Evolutionary conservation across 192 early-diverging fungal species (phyloP).

Genomic region (Martensiomyces pterosporus): DNA sequence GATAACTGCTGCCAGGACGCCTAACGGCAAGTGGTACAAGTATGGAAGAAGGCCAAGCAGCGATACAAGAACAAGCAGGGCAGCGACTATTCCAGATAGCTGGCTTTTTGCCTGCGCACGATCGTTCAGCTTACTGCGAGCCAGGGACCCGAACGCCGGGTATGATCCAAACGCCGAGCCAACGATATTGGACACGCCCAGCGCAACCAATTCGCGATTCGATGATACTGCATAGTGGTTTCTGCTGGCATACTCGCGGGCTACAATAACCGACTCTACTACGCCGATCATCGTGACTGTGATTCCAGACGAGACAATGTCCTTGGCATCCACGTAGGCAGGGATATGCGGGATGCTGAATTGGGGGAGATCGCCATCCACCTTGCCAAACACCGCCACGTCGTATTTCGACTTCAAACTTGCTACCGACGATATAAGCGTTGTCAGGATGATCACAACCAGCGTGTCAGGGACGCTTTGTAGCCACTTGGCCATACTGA

Average conservation of each 20-base stretch:
- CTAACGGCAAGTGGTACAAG: conserved; percentile 79
- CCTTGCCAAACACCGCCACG: conserved; percentile 73
- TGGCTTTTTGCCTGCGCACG: conserved; percentile 88
- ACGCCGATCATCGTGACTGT: conserved; percentile 95
- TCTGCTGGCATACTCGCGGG: conserved; percentile 86
- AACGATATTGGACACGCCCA: conserved; percentile 85
- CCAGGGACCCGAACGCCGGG: conserved; percentile 88
- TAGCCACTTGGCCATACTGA: conserved; percentile 48
- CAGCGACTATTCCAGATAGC: conserved; percentile 79
- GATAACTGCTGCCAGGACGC: conserved; percentile 79
- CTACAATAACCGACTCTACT: conserved; percentile 93
- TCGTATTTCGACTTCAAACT: conserved; percentile 53
- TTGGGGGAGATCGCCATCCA: conserved; percentile 56
- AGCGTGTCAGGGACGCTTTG: conserved; percentile 90
- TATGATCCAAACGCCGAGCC: conserved; percentile 72
- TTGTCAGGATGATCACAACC: conserved; percentile 75
- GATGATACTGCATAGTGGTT: conserved; percentile 91
- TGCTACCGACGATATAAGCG: conserved; percentile 62
- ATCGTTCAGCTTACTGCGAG: conserved; percentile 91
- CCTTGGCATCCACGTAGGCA: conserved; percentile 56
- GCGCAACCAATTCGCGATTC: conserved; percentile 94
- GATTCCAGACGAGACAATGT: conserved; percentile 75
- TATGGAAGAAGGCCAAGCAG: conserved; percentile 78
- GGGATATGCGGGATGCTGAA: conserved; percentile 62
- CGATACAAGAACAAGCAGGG: conserved; percentile 69